Evolutionary conservation across 2,329 filamentous ascomycete genomes (phyloP).

Genomic region (Penicillium frequentans): DNA sequence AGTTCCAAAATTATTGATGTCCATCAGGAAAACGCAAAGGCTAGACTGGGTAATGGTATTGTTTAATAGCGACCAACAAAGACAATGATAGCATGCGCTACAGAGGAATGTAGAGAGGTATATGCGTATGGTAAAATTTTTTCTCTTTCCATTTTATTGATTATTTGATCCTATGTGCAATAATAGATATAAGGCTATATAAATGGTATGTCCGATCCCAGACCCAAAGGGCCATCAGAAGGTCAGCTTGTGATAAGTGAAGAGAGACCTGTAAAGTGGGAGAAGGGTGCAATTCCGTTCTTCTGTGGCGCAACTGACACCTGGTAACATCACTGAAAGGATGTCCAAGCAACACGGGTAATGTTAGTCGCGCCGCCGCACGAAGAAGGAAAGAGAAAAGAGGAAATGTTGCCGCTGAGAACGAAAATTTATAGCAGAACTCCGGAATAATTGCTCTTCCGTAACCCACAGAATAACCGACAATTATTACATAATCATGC

Average conservation of each 20-base stretch:
- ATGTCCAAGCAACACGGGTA: constrained; percentile 79
- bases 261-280: constrained; percentile 47
- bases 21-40: background rate
- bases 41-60: background rate
- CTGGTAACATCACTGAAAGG: constrained; percentile 55
- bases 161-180: background rate
- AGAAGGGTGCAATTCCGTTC: constrained; percentile 74
- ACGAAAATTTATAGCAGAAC: constrained; percentile 26
- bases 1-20: background rate
- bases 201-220: constrained; percentile 57
- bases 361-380: constrained; percentile 75
- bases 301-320: constrained; percentile 82
- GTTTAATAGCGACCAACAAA: background rate
- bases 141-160: background rate
- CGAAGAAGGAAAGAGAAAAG: constrained; percentile 63
- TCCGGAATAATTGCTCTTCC: constrained; percentile 17
- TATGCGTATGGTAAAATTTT: background rate
- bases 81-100: background rate
- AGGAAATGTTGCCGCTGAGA: constrained; percentile 10
- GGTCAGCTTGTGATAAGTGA: constrained; percentile 41
- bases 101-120: background rate
- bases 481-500: constrained; percentile 15
- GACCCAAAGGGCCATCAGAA: constrained; percentile 41
- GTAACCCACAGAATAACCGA: background rate
- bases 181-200: background rate